Base-by-base conservation (phyloP, 1,139 yeast genomes). In the Yarrowia galli region DNA sequence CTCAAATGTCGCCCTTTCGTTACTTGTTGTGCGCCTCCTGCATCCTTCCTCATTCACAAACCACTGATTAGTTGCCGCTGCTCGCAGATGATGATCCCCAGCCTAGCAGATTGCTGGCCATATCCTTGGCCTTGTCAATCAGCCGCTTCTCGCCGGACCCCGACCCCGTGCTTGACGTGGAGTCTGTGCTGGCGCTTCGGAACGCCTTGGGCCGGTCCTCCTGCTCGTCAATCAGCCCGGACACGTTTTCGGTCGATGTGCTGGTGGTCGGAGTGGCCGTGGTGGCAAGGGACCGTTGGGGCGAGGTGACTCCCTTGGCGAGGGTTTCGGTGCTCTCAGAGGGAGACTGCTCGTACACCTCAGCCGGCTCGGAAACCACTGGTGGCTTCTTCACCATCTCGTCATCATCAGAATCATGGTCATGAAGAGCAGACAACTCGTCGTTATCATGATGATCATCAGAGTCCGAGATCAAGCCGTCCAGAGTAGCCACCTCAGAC, bases 161-260 rank as follows among this genome's bases (percentile, higher is more conserved):
- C 25, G 61, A 54, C 61, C 56, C 56, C 23, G 45, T 23, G 66
- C 56, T 61, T 18, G 56, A 61, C 2, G 43, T 46, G 46, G 66
- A 61, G 46, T 46, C 54, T 23, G 66, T 25, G 25, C 64, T 58
- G 48, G 64, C 51, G 18, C 51, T 58, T 43, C 64, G 25, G 18
- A 58, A 58, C 12, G 64, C 51, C 64, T 58, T 58, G 8, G 64
- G 64, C 8, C 64, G 64, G 42, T 58, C 64, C 42, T 58, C 64
- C 51, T 58, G 28, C 64, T 58, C 64, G 42, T 58, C 64, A 20
- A 58, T 58, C 49, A 58, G 28, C 20, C 64, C 64, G 16, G 51
- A 43, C 49, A 58, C 64, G 42, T 58, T 58, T 16, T 58, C 64
- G 16, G 56, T 61, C 36, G 54, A 61, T 7, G 66, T 46, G 38